Conservation (phyloP, 129 eudicot species). For the Pittosporum tobira region DNA sequence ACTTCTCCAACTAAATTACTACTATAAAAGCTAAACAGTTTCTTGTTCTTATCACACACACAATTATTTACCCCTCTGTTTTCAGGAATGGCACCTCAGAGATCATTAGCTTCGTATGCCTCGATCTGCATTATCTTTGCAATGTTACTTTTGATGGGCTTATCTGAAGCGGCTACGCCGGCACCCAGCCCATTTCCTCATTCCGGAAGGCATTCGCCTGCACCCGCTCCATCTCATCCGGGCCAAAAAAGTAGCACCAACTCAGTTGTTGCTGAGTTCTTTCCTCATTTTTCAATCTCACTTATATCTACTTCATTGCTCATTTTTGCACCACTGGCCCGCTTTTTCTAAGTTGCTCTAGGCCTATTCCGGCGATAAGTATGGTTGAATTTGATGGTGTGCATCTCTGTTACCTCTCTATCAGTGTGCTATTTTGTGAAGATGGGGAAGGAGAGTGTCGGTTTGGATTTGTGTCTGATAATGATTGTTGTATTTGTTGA, state of each 20-base stretch:
- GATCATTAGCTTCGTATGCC: background rate
- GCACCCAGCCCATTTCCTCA: background rate
- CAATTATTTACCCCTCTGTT: background rate
- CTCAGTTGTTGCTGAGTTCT: background rate
- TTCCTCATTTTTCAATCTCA: conserved; percentile 5
- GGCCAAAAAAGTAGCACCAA: background rate
- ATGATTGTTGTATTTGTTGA: no score
- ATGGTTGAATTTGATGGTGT: no score
- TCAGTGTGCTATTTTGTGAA: background rate
- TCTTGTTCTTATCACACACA: background rate
- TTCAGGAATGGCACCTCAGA: conserved; percentile 5
- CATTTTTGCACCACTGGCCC: background rate
- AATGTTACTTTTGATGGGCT: conserved; percentile 6
- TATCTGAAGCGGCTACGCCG: conserved; percentile 8
- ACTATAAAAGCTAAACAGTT: background rate
- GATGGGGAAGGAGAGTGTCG: background rate
- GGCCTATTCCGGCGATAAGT: background rate
- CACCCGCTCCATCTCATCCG: background rate
- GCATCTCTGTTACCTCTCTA: background rate
- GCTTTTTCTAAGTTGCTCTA: no score
- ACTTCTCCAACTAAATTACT: background rate
- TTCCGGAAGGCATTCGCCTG: background rate
- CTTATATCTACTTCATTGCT: conserved; percentile 11
- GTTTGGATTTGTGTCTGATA: background rate
- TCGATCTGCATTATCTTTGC: conserved; percentile 4